Percentiles rank a stretch among this genome's conserved stretches.
Evolutionary conservation across 2,329 filamentous ascomycete species (phyloP).

Genomic region (Hypocreales sp.): DNA sequence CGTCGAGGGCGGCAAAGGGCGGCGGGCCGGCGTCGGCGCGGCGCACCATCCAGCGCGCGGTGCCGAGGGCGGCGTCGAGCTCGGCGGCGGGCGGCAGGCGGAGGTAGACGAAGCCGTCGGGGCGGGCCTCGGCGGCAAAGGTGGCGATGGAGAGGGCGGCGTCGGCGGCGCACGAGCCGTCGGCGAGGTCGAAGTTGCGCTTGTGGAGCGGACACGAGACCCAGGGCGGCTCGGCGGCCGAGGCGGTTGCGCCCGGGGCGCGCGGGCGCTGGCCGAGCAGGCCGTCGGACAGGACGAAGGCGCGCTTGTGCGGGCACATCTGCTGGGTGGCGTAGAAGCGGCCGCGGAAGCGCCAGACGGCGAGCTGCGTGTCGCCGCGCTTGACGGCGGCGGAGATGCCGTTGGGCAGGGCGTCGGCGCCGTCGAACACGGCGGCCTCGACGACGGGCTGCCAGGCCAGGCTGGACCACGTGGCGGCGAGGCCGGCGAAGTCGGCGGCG

Average conservation of each 20-base stretch:
- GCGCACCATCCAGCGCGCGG: slow-evolving; percentile 62
- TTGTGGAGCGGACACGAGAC: slow-evolving; percentile 83
- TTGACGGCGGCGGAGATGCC: slow-evolving; percentile 67
- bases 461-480: slow-evolving; percentile 41
- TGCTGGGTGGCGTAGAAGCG: slow-evolving; percentile 78
- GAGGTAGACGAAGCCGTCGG: slow-evolving; percentile 64
- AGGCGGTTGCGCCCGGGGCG: slow-evolving; percentile 3
- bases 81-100: slow-evolving; percentile 69
- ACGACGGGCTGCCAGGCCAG: slow-evolving; percentile 68
- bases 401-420: slow-evolving; percentile 46
- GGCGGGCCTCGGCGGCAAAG: slow-evolving; percentile 58
- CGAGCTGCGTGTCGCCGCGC: slow-evolving; percentile 76
- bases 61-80: slow-evolving; percentile 65
- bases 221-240: slow-evolving; percentile 39
- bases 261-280: slow-evolving; percentile 53
- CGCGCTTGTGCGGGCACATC: slow-evolving; percentile 88
- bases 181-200: slow-evolving; percentile 66
- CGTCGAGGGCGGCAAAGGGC: slow-evolving; percentile 29
- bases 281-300: slow-evolving; percentile 79
- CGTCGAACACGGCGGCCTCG: slow-evolving; percentile 51
- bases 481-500: slow-evolving; percentile 56
- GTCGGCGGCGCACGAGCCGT: slow-evolving; percentile 63
- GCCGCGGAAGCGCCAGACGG: slow-evolving; percentile 70
- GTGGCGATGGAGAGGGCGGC: slow-evolving; percentile 63
- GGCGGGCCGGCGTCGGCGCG: slow-evolving; percentile 42